These are phyloP conservation scores for Ananas comosus DNA, from an alignment of 176 grass and related monocot species.

Conservation along the genomic window DNA sequence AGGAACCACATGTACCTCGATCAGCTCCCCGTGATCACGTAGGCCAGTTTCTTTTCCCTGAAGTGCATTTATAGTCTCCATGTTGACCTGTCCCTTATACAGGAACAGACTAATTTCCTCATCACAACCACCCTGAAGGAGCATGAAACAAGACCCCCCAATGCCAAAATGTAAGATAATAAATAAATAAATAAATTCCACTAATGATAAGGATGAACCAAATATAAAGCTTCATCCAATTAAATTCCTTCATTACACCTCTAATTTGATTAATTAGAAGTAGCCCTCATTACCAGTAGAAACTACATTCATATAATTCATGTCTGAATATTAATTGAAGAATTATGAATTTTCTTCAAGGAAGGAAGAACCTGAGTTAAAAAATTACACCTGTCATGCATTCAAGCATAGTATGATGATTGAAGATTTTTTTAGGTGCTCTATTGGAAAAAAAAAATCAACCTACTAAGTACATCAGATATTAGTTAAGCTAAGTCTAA, in stretches of 20 bases:
- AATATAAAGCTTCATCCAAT: not conserved
- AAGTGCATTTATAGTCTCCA: slow-evolving; percentile 44
- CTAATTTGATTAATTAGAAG: not conserved
- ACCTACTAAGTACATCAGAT: not conserved
- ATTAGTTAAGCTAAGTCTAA: not conserved
- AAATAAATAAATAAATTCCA: not conserved
- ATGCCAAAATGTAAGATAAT: not conserved
- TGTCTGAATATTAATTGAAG: too few relatives aligned
- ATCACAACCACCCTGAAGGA: slow-evolving; percentile 62
- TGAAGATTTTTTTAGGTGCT: too few relatives aligned
- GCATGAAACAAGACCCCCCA: not conserved
- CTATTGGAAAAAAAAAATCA: not conserved
- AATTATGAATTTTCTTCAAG: too few relatives aligned
- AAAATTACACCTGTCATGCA: too few relatives aligned
- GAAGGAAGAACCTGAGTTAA: too few relatives aligned
- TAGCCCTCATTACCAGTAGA: too few relatives aligned
- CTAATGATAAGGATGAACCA: not conserved
- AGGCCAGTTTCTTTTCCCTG: slow-evolving; percentile 86
- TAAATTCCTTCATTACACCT: not conserved
- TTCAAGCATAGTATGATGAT: too few relatives aligned
- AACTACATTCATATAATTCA: too few relatives aligned
- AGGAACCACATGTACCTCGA: slow-evolving; percentile 58
- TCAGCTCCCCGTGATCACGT: slow-evolving; percentile 74
- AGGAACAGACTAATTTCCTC: slow-evolving; percentile 77
- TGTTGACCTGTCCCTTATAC: slow-evolving; percentile 36